These are phyloP conservation scores for Agroathelia rolfsii DNA, from an alignment of 1,284 basidiomycete genomes.

Conservation along the genomic window DNA sequence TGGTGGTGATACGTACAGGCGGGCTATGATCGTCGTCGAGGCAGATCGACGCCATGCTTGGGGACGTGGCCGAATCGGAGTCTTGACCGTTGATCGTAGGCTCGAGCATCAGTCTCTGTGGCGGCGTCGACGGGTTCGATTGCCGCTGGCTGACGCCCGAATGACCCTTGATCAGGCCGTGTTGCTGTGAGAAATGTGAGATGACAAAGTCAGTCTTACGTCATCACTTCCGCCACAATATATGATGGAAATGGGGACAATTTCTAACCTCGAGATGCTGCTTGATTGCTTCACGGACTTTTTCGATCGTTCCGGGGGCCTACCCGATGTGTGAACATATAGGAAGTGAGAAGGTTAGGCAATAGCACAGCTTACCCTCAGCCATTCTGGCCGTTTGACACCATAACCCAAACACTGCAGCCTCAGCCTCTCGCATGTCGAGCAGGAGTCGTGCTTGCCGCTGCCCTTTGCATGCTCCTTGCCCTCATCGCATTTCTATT, in stretches of 20 bases:
- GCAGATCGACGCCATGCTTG: conserved; percentile 19
- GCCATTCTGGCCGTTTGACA: conserved; percentile 75
- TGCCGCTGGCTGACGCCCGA: conserved; percentile 56
- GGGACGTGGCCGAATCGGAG: no score
- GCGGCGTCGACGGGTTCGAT: no score
- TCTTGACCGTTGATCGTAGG: no score
- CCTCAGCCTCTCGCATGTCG: conserved; percentile 66
- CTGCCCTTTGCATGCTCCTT: conserved; percentile 48
- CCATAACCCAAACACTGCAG: conserved; percentile 82
- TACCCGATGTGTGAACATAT: no score
- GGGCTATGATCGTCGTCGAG: conserved; percentile 32
- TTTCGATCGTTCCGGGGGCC: no score
- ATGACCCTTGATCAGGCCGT: conserved; percentile 81
- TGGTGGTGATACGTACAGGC: conserved; percentile 28
- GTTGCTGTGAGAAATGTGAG: conserved; percentile 60
- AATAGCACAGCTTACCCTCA: conserved; percentile 41
- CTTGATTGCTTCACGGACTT: no score
- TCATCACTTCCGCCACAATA: no score
- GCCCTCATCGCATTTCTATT: conserved; percentile 81
- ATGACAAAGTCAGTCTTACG: no score
- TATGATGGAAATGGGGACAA: no score
- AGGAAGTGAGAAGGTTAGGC: neutral
- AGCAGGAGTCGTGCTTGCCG: conserved; percentile 59
- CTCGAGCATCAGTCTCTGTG: no score
- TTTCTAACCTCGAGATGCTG: no score